These are phyloP conservation scores for Pseudomonodictys pantanalensis DNA, from an alignment of 495 filamentous ascomycete genomes.

Conservation along the genomic window DNA sequence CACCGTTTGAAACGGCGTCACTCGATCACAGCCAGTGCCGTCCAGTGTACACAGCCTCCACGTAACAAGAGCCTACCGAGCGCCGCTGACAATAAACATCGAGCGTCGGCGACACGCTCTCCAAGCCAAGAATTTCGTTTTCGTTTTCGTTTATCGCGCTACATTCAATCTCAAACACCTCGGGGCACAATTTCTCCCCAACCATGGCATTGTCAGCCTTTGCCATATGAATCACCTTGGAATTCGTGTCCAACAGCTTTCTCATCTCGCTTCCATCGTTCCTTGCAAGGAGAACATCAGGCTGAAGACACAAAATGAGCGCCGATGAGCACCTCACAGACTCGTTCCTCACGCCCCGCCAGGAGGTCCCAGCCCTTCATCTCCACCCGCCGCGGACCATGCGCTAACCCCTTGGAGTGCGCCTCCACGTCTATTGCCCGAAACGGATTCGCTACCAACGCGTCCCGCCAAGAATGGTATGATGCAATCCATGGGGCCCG, in stretches of 20 bases:
- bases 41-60: too few species aligned
- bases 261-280: not conserved
- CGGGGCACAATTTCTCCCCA: not conserved
- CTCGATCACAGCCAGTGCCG: too few species aligned
- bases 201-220: constrained; percentile 10
- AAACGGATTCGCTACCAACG: constrained; percentile 9
- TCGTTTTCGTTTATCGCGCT: not conserved
- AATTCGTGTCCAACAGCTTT: not conserved
- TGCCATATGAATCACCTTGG: not conserved
- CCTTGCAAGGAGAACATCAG: not conserved
- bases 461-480: not conserved
- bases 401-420: too few species aligned
- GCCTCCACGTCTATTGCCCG: not conserved
- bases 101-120: not conserved
- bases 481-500: not conserved
- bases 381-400: too few species aligned
- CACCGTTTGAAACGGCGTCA: constrained; percentile 15
- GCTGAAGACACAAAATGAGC: constrained; percentile 1
- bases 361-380: too few species aligned
- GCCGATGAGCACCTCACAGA: not conserved
- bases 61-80: too few species aligned
- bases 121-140: too few species aligned
- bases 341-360: not conserved
- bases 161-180: not conserved
- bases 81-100: not conserved